A percentile compares a stretch with the other conserved stretches of the same genome.
Evolutionary conservation across 208 protist genomes (phyloP).

Genomic region (Novymonas esmeraldas): DNA sequence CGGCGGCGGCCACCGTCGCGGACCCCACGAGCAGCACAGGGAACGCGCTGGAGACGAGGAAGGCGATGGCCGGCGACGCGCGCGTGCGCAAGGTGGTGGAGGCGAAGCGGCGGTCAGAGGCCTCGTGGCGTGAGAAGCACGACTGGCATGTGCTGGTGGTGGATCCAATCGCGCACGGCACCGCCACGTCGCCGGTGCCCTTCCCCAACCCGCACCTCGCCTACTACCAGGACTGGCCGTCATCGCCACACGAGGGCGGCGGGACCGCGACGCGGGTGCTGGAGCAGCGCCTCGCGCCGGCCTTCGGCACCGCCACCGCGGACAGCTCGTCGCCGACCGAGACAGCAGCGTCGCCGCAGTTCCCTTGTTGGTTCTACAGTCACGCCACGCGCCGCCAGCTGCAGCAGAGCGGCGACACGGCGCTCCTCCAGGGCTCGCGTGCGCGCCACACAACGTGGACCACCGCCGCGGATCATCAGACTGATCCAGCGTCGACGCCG

Average conservation of each 20-base stretch:
- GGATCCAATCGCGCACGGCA: constrained; percentile 46
- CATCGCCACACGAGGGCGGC: neutral
- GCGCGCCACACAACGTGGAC: constrained; percentile 12
- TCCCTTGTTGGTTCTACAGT: constrained; percentile 26
- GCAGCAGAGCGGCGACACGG: constrained; percentile 70
- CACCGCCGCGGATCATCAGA: neutral
- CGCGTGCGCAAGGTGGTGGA: constrained; percentile 32
- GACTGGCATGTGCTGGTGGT: constrained; percentile 70
- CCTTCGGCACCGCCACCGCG: constrained; percentile 5
- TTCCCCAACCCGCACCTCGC: constrained; percentile 62
- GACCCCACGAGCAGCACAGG: constrained; percentile 45
- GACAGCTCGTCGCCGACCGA: neutral
- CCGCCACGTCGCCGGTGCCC: constrained; percentile 36
- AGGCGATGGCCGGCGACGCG: constrained; percentile 36
- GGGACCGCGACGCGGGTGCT: constrained; percentile 4
- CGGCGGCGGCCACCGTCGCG: constrained; percentile 18
- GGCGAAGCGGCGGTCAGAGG: constrained; percentile 28
- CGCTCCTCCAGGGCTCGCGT: constrained; percentile 33
- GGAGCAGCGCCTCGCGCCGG: constrained; percentile 5
- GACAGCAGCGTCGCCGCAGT: neutral
- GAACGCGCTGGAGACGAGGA: constrained; percentile 40
- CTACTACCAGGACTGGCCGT: constrained; percentile 59
- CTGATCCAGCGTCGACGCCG: neutral
- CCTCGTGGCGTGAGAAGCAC: constrained; percentile 20
- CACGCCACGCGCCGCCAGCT: constrained; percentile 43